Evolutionary conservation across 2,329 filamentous ascomycete species (phyloP).

Genomic region (Coniochaeta sp.): DNA sequence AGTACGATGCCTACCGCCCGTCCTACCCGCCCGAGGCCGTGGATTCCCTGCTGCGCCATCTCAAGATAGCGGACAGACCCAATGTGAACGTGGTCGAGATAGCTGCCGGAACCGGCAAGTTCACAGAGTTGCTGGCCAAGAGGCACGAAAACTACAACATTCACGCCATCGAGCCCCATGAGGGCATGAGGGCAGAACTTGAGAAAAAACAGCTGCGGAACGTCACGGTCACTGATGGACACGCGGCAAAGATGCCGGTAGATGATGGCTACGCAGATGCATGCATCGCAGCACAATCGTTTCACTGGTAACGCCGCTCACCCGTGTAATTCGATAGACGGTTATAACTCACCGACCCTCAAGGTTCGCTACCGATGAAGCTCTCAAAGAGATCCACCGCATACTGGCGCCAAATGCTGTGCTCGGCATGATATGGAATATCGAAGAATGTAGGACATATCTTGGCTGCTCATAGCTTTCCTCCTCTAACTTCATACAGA

Average conservation of each 20-base stretch:
- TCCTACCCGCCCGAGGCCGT: constrained; percentile 55
- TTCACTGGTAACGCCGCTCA: constrained; percentile 42
- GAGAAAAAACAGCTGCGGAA: constrained; percentile 46
- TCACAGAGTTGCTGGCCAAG: constrained; percentile 37
- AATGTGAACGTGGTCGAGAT: constrained; percentile 30
- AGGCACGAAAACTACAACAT: constrained; percentile 49
- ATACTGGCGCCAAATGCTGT: constrained; percentile 52
- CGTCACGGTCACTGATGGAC: constrained; percentile 49
- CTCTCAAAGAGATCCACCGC: constrained; percentile 59
- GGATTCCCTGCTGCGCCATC: constrained; percentile 44
- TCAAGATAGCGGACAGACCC: constrained; percentile 39
- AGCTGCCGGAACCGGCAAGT: constrained; percentile 25
- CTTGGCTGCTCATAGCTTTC: neutral
- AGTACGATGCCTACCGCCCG: constrained; percentile 62
- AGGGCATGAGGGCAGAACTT: constrained; percentile 56
- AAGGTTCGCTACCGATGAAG: constrained; percentile 60
- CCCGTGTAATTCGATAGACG: neutral
- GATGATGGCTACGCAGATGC: constrained; percentile 55
- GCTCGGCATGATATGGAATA: constrained; percentile 66
- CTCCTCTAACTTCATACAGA: constrained; percentile 30
- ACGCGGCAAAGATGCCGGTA: constrained; percentile 48
- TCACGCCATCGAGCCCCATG: constrained; percentile 52
- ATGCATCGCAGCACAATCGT: constrained; percentile 58
- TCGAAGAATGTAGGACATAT: constrained; percentile 51
- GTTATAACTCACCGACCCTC: neutral